Evolutionary conservation across 768 basidiomycete species (phyloP), one percentile per base, ranked within the genome.

Genomic region (Termitomyces sp.): DNA sequence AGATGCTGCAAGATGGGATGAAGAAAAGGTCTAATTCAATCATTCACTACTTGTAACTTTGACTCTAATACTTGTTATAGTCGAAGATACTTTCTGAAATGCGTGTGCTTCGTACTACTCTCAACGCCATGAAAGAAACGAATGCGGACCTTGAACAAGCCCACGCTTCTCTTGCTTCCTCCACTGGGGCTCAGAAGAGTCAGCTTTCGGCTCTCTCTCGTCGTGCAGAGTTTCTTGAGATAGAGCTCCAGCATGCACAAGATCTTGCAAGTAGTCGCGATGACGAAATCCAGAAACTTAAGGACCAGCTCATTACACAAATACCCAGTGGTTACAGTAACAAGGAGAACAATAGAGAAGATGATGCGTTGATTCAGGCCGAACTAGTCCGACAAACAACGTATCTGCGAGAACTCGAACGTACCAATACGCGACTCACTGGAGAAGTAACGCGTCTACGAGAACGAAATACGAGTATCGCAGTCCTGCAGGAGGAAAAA

Each of bases 401-500:
- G 1, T 83, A 92, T 63, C 71, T 87, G 49, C 81, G 82, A 0
- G 76, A 74, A 0, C 73, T 92, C 0, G 89, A 93, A 67, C 66
- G 74, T 6, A 75, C 76, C 3, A 91, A 91, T 61, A 71, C 79
- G 1, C 81, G 77, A 60, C 70, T 89, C 55, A 77, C 68, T 3
- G 66, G 77, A 0, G 88, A 93, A 64, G 64, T 91, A 16, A 69
- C 69, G 6, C 63, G 75, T 12, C 75, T 89, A 16, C 77, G 82
- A 36, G 84, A 84, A 60, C 75, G 81, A 0, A 75, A 85, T n/a
- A 71, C 77, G 7, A 86, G 82, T 62, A 72, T 89, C 3, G 89
- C 90, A 60, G 85, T 93, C 2, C 67, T 93, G 38, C 76, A 81
- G 35, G 91, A 93, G 68, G 88, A 93, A 71, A 91, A 91, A 61